phyloP scores from a whole-genome alignment of 176 grass and related monocot species.

The Olyra latifolia region DNA sequence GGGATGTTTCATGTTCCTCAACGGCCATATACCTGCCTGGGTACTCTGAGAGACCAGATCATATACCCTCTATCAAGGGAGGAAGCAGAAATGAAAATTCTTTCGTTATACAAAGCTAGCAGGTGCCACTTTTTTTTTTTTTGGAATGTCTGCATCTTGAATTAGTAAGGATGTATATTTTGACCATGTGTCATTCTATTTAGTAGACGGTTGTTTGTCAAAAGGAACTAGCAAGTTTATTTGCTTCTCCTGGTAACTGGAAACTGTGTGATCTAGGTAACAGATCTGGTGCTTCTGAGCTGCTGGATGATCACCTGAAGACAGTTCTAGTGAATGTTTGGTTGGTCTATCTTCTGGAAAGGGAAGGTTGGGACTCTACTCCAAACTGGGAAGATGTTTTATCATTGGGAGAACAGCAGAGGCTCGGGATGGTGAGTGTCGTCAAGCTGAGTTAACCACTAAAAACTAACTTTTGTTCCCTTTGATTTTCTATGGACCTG shows the following conservation, averaged over 20 bases:
- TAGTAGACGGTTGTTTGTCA: neutral
- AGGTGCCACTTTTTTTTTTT: constrained; percentile 19
- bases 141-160: neutral
- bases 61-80: constrained; percentile 93
- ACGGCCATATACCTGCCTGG: constrained; percentile 93
- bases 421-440: constrained; percentile 88
- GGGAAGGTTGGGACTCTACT: constrained; percentile 96
- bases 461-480: neutral
- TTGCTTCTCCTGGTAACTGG: neutral
- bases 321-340: constrained; percentile 80
- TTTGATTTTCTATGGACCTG: neutral
- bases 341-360: constrained; percentile 89
- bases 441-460: neutral
- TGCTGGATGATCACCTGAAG: constrained; percentile 78
- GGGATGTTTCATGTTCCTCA: constrained; percentile 92
- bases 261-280: constrained; percentile 41
- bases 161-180: constrained; percentile 13
- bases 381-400: constrained; percentile 94
- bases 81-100: constrained; percentile 64
- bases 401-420: constrained; percentile 91
- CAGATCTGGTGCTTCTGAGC: constrained; percentile 41
- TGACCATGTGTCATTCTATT: neutral
- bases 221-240: constrained; percentile 1
- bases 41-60: constrained; percentile 91
- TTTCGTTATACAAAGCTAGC: constrained; percentile 50